Evolutionary conservation across 2,329 filamentous ascomycete genomes (phyloP).

Genomic region (Coniochaeta sp.): DNA sequence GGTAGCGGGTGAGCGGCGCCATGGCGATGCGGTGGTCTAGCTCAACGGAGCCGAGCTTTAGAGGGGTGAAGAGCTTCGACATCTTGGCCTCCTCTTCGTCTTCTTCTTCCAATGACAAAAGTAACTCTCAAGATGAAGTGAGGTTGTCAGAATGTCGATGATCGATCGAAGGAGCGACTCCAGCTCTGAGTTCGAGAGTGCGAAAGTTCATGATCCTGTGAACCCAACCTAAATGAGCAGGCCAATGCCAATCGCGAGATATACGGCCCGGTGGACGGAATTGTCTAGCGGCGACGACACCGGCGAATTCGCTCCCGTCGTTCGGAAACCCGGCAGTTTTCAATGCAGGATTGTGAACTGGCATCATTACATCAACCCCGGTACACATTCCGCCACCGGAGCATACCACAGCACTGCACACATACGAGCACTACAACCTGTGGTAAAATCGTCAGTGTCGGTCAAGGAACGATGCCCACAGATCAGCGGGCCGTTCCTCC

Average conservation of each 20-base stretch:
- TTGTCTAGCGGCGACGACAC: background rate
- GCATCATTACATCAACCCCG: background rate
- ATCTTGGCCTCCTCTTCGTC: too few species aligned
- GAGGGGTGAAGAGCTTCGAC: conserved; percentile 29
- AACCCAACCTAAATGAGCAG: too few species aligned
- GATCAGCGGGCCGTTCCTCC: background rate
- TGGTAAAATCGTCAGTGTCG: too few species aligned
- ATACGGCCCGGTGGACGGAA: background rate
- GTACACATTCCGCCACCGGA: background rate
- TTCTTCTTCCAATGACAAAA: too few species aligned
- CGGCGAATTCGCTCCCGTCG: background rate
- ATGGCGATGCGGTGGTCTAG: conserved; percentile 44
- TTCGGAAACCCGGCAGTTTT: background rate
- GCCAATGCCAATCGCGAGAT: background rate
- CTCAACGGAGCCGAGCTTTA: conserved; percentile 32
- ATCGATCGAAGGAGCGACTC: too few species aligned
- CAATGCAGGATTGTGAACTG: background rate
- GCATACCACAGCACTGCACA: too few species aligned
- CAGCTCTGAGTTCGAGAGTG: too few species aligned
- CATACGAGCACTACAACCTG: too few species aligned
- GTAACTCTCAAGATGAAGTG: too few species aligned
- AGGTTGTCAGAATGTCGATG: too few species aligned
- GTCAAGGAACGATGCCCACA: background rate
- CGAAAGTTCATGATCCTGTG: too few species aligned
- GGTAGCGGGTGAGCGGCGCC: conserved; percentile 46